Base-by-base conservation (phyloP, 352 stramenopile genomes). In the Phytophthora fragariae region DNA sequence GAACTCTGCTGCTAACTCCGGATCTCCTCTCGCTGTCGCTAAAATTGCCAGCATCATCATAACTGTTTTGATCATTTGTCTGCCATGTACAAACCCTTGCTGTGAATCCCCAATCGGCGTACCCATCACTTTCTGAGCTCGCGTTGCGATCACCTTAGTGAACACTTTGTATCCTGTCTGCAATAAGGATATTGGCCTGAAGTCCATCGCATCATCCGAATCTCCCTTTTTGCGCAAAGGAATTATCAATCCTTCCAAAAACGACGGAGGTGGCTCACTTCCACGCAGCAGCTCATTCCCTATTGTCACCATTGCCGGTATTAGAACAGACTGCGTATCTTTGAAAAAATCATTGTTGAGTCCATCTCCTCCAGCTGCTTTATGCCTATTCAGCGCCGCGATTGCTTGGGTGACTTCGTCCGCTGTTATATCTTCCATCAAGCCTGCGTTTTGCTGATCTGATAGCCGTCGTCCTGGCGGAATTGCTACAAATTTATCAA, bases 321-420 rank as follows among this genome's bases (percentile, higher is more conserved):
- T n/a, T 5, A 50, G 15, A 2, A 61, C 9, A 0, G 27, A 33
- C 17, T 47, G 17, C n/a, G 31, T 8, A 9, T 61, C 55, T 61
- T 50, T 61, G n/a, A 29, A 47, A 31, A 61, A 61, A 19, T 52
- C 55, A 15, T 61, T 61, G 55, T 49, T 61, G 31, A 61, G 55
- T 19, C 55, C 31, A 12, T 44, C 37, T 10, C 33, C 12, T 5
- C 55, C 55, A 5, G 55, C n/a, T 10, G 55, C n/a, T 49, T 61
- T 49, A 31, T 61, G 55, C 5, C 55, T 10, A 44, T 44, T 27
- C 24, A 27, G 24, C 24, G 24, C 24, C 24, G 24, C 24, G 24
- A 27, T 27, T 27, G 24, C 24, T 27, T 27, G 24, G 24, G 24
- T 27, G 24, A 27, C 24, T 27, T 27, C 24, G 24, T 27, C 24